Base-by-base conservation (phyloP, 2,329 filamentous ascomycete genomes). In the Colletotrichum neosansevieriae region DNA sequence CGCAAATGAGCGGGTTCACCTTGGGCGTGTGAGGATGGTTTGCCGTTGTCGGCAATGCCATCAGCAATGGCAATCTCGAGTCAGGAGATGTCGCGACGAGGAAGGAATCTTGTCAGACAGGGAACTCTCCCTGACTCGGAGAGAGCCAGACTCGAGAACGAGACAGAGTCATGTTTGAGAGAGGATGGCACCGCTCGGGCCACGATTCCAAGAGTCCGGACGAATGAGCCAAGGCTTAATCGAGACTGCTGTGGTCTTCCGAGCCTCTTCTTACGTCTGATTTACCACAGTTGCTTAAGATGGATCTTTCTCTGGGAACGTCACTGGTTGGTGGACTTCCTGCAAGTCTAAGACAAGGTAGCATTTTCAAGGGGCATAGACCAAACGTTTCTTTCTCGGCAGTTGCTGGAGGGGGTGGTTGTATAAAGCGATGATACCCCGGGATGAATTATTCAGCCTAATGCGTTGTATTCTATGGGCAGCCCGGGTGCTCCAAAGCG, bases 91-190 rank as follows among this genome's bases (percentile, higher is more conserved):
- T 47, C 24, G 24, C n/a, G 24, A 47, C 7, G 19, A 32, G 32
- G 11, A 15, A 58, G 12, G 11, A 24, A 40, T 58, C 56, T 47
- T 21, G 56, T 58, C 56, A 49, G 42, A 29, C 49, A 19, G n/a
- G 12, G 11, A 36, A 58, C 11, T 3, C 42, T 19, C 40, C 40
- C 32, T 59, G 54, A 64, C 53, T 64, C 54, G 17, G 36, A 32
- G 17, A 6, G 34, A 13, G 9, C 24, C 5, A 32, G 7, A 40
- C n/a, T 51, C 21, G 45, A 29, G n/a, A 59, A 42, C 34, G 32
- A 64, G 44, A 21, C 34, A 9, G 15, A 42, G 54, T 64, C 44
- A 64, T 50, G 36, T 58, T 13, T 40, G 45, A 32, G 44, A 32
- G 44, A 24, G 17, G 53, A 50, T 44, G 44, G 42, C 42, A 49